These are phyloP conservation scores for Biscogniauxia sp. DNA, from an alignment of 2,329 filamentous ascomycete genomes.

Conservation along the genomic window DNA sequence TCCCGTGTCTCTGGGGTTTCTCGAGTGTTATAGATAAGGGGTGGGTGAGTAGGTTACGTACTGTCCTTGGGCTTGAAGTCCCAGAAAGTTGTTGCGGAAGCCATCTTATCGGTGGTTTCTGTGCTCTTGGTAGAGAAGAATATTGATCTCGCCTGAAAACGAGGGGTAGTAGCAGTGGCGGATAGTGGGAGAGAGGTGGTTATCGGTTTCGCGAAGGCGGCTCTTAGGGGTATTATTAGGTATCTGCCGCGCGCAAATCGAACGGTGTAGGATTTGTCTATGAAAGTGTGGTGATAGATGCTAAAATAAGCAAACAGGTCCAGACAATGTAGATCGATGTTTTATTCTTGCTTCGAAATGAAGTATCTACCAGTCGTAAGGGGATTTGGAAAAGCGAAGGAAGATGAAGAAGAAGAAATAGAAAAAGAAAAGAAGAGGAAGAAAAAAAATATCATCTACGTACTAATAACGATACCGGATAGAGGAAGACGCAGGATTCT, in stretches of 20 bases:
- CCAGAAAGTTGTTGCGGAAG: slow-evolving; percentile 71
- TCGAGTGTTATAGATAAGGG: neutral
- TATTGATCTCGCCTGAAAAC: slow-evolving; percentile 2
- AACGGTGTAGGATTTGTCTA: neutral
- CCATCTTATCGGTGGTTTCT: slow-evolving; percentile 47
- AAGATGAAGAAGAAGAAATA: too few relatives aligned
- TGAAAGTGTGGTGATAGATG: too few relatives aligned
- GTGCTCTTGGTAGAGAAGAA: slow-evolving; percentile 3
- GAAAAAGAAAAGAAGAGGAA: neutral
- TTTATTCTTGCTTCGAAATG: too few relatives aligned
- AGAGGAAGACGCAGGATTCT: neutral
- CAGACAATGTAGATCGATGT: too few relatives aligned
- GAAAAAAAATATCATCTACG: neutral
- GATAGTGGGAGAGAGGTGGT: neutral
- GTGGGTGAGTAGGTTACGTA: slow-evolving; percentile 42
- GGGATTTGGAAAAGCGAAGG: too few relatives aligned
- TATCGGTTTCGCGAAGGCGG: neutral
- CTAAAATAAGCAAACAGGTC: too few relatives aligned
- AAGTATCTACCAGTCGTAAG: too few relatives aligned
- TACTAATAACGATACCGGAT: neutral
- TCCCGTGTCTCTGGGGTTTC: neutral
- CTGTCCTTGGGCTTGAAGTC: slow-evolving; percentile 83
- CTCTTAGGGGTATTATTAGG: neutral
- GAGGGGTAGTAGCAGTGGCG: neutral
- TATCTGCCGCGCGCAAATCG: neutral